Evolutionary conservation across 495 filamentous ascomycete species (phyloP).

Genomic region (Emericellopsis terricola): DNA sequence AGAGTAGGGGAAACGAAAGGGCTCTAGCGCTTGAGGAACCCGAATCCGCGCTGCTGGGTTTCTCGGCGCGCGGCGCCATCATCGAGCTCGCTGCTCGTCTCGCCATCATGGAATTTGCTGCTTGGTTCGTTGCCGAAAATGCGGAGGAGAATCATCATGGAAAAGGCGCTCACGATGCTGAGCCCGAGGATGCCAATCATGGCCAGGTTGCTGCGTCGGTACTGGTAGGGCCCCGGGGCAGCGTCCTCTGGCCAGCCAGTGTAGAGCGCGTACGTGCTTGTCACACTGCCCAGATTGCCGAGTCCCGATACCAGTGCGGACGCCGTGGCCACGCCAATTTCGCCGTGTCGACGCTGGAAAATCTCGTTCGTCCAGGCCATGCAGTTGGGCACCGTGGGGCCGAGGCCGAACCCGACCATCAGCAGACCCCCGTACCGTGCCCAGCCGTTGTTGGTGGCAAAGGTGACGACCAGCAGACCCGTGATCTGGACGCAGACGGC

Average conservation of each 20-base stretch:
- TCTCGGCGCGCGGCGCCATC: slow-evolving; percentile 61
- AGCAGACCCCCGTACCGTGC: slow-evolving; percentile 76
- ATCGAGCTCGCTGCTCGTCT: slow-evolving; percentile 30
- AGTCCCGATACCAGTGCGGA: slow-evolving; percentile 71
- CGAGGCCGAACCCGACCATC: slow-evolving; percentile 79
- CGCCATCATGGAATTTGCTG: slow-evolving; percentile 23
- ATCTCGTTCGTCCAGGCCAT: slow-evolving; percentile 90
- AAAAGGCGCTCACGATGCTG: slow-evolving; percentile 51
- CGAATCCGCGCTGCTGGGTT: slow-evolving; percentile 46
- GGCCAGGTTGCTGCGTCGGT: slow-evolving; percentile 64
- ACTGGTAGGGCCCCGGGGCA: slow-evolving; percentile 46
- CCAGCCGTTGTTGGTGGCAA: slow-evolving; percentile 56
- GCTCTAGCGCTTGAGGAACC: no score
- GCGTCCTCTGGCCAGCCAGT: slow-evolving; percentile 67
- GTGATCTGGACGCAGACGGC: slow-evolving; percentile 64
- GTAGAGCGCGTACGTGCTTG: slow-evolving; percentile 81
- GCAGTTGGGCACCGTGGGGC: slow-evolving; percentile 77
- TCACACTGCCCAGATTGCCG: slow-evolving; percentile 68
- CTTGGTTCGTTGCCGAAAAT: slow-evolving; percentile 38
- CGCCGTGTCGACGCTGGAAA: slow-evolving; percentile 76
- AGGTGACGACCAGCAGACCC: slow-evolving; percentile 64
- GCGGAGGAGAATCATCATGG: slow-evolving; percentile 48
- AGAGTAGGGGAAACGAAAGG: slow-evolving; percentile 5
- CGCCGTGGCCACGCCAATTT: slow-evolving; percentile 83
- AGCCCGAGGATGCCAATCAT: slow-evolving; percentile 74